phyloP scores from a whole-genome alignment of 768 basidiomycete species.

The Lyophyllum shimeji region DNA sequence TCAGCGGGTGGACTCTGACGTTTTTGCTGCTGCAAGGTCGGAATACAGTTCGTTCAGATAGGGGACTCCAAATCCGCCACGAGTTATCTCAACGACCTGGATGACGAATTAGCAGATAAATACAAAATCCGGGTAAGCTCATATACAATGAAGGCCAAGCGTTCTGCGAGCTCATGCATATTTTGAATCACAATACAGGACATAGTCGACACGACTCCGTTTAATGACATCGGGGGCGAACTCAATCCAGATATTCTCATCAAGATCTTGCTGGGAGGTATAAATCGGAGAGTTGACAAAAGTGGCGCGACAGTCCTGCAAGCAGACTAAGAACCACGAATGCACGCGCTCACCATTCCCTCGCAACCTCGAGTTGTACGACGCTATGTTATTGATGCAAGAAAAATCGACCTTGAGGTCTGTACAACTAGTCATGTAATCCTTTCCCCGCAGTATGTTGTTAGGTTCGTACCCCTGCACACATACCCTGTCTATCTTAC shows the following conservation, averaged over 20 bases:
- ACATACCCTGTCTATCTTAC: not conserved
- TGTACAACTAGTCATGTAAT: no score
- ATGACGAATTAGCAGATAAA: conserved; percentile 48
- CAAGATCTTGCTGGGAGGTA: conserved; percentile 67
- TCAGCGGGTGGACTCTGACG: not conserved
- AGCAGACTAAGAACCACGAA: not conserved
- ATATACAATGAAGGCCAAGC: not conserved
- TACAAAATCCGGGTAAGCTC: conserved; percentile 43
- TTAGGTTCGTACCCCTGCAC: not conserved
- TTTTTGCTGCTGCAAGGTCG: conserved; percentile 40
- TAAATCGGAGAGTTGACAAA: conserved; percentile 45
- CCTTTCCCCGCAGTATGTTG: no score
- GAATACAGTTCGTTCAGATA: conserved; percentile 75
- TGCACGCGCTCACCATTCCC: no score
- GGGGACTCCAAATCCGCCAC: conserved; percentile 43
- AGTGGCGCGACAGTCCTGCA: not conserved
- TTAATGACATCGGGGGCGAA: conserved; percentile 26
- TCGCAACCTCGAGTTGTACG: no score
- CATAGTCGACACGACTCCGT: conserved; percentile 72
- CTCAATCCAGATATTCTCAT: conserved; percentile 49
- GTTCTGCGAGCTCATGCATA: not conserved
- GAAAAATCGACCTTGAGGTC: no score
- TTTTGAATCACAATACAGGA: conserved; percentile 38
- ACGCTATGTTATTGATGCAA: no score
- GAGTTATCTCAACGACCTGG: conserved; percentile 51